Conservation (phyloP, 169 alveolate species). For the Plasmodium coatneyi region DNA sequence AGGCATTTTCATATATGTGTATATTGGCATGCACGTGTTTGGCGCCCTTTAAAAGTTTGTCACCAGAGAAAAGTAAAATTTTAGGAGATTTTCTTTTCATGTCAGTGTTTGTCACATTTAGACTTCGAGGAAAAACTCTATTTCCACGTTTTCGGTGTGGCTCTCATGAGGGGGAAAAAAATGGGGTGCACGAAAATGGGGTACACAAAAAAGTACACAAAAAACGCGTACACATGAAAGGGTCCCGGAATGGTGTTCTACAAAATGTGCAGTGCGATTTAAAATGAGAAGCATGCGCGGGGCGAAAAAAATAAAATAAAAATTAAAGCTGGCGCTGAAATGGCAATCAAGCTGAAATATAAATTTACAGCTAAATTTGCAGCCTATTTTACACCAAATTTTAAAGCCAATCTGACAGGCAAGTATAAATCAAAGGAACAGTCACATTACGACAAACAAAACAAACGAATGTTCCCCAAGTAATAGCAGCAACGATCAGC, state of each 20-base stretch:
- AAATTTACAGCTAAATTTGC: neutral
- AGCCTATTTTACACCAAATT: neutral
- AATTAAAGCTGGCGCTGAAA: neutral
- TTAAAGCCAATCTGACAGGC: neutral
- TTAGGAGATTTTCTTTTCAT: neutral
- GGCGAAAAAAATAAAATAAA: neutral
- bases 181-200: neutral
- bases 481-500: neutral
- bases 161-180: neutral
- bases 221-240: neutral
- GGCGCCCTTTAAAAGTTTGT: neutral
- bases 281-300: neutral
- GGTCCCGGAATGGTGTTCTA: neutral
- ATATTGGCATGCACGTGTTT: neutral
- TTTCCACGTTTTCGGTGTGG: neutral
- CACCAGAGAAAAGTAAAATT: neutral
- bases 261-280: neutral
- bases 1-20: neutral
- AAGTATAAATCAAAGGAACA: neutral
- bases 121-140: neutral
- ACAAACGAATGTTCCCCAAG: too few relatives aligned
- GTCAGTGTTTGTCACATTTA: neutral
- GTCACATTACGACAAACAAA: neutral
- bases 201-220: neutral
- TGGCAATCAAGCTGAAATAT: neutral